Conservation (phyloP, 805 yeast species). For the Saturnispora zaruensis region DNA sequence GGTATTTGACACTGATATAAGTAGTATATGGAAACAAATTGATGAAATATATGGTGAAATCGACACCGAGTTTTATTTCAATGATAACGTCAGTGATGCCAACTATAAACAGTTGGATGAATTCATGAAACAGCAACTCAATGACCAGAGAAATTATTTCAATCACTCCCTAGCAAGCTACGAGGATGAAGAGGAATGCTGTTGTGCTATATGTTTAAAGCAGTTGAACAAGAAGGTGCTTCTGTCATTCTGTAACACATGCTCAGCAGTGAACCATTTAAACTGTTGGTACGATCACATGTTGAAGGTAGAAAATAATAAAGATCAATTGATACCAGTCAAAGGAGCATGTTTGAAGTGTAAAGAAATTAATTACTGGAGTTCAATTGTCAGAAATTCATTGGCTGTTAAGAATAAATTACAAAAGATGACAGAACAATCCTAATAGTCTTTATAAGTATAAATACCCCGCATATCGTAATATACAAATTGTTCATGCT, state of each 20-base stretch:
- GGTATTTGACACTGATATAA: slow-evolving; percentile 32
- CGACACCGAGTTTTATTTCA: slow-evolving; percentile 11
- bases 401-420: background rate
- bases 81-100: slow-evolving; percentile 15
- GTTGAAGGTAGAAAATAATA: slow-evolving; percentile 2
- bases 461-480: background rate
- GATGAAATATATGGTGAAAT: slow-evolving; percentile 17
- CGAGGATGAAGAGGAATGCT: slow-evolving; percentile 7
- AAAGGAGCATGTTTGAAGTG: slow-evolving; percentile 23
- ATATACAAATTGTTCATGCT: background rate
- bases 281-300: slow-evolving; percentile 27
- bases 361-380: slow-evolving; percentile 23
- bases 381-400: slow-evolving; percentile 20
- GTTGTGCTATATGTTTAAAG: slow-evolving; percentile 15
- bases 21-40: slow-evolving; percentile 31
- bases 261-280: slow-evolving; percentile 29
- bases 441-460: background rate
- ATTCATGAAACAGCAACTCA: slow-evolving; percentile 12
- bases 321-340: slow-evolving; percentile 20
- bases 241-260: slow-evolving; percentile 12
- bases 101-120: slow-evolving; percentile 25
- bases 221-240: slow-evolving; percentile 20
- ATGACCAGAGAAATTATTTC: slow-evolving; percentile 14
- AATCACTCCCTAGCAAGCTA: slow-evolving; percentile 14
- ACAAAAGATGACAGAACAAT: background rate